phyloP scores from a whole-genome alignment of 257 asterid genomes.

The Jasminum sambac region DNA sequence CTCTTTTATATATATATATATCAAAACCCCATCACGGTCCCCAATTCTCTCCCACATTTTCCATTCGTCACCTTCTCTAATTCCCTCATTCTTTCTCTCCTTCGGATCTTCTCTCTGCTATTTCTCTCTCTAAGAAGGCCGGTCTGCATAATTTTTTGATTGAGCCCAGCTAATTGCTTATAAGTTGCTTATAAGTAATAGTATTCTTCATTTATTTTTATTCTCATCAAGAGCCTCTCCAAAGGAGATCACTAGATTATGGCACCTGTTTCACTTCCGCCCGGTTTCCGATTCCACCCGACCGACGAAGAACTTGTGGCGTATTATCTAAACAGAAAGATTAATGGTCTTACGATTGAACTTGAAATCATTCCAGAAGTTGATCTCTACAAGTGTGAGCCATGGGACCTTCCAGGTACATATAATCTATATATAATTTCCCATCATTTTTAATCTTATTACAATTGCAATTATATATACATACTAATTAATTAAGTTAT shows the following conservation, averaged over 20 bases:
- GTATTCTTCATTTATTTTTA: background rate
- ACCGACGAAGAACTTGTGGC: constrained; percentile 32
- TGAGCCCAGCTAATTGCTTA: background rate
- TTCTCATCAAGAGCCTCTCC: background rate
- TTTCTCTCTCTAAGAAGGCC: background rate
- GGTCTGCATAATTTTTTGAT: background rate
- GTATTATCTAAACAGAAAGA: constrained; percentile 26
- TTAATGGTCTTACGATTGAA: constrained; percentile 20
- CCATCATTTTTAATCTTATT: background rate
- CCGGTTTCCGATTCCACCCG: constrained; percentile 32
- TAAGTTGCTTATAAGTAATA: background rate
- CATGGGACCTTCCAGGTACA: constrained; percentile 32
- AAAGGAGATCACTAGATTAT: constrained; percentile 8
- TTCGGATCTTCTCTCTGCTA: background rate
- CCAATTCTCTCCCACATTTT: constrained; percentile 6
- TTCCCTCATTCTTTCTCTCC: background rate
- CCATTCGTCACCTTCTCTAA: background rate
- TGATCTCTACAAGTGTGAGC: constrained; percentile 34
- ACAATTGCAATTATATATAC: too few relatives aligned
- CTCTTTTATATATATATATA: constrained; percentile 18
- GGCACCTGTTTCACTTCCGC: constrained; percentile 31
- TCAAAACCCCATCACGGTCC: background rate
- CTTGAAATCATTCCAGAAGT: constrained; percentile 25
- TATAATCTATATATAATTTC: too few relatives aligned
- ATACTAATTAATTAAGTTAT: background rate